These are phyloP conservation scores for Saitozyma sp. DNA, from an alignment of 768 basidiomycete genomes.

Conservation along the genomic window DNA sequence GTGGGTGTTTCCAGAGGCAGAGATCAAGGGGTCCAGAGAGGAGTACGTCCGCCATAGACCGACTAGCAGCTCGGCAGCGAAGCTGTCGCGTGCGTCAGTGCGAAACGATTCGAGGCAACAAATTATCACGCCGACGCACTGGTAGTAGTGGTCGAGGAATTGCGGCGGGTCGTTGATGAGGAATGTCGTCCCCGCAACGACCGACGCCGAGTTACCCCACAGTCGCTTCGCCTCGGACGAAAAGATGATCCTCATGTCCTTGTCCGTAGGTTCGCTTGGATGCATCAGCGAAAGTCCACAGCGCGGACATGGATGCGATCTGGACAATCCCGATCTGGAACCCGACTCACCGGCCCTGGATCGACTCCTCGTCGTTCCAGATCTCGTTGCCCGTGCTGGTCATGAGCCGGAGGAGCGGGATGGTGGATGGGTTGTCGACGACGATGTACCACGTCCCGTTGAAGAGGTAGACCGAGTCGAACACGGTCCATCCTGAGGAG, in stretches of 20 bases:
- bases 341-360: constrained; percentile 52
- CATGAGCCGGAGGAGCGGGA: constrained; percentile 70
- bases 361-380: constrained; percentile 60
- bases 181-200: constrained; percentile 79
- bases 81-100: constrained; percentile 47
- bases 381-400: constrained; percentile 70
- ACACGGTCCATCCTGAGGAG: constrained; percentile 78
- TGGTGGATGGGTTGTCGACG: constrained; percentile 64
- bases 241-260: constrained; percentile 75
- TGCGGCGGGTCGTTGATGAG: constrained; percentile 81
- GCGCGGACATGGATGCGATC: background rate
- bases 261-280: constrained; percentile 67
- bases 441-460: constrained; percentile 84
- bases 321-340: background rate
- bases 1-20: constrained; percentile 64
- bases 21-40: constrained; percentile 71
- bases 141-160: constrained; percentile 88
- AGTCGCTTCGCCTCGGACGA: constrained; percentile 65
- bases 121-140: constrained; percentile 50
- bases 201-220: constrained; percentile 70
- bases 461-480: constrained; percentile 75
- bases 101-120: background rate
- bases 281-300: background rate
- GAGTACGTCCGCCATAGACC: constrained; percentile 91
- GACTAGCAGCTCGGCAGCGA: constrained; percentile 86